Conservation (phyloP, 2,329 filamentous ascomycete genomes). For the Aspergillus piperis region DNA sequence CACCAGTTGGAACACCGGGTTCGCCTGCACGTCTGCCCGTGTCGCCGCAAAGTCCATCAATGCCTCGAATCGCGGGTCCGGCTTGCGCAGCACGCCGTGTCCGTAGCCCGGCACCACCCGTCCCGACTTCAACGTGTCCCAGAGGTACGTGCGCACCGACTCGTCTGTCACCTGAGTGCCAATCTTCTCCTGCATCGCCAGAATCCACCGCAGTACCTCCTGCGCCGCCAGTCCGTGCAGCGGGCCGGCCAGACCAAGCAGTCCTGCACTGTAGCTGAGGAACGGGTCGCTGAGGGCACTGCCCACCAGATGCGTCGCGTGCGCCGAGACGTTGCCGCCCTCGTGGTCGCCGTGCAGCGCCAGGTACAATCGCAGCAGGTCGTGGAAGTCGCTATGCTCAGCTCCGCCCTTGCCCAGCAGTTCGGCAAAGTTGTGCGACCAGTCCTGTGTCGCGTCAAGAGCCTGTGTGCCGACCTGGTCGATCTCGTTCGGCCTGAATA, state of each 20-base stretch:
- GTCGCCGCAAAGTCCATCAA: constrained; percentile 92
- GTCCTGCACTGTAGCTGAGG: constrained; percentile 91
- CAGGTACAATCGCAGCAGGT: constrained; percentile 88
- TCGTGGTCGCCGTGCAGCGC: constrained; percentile 98
- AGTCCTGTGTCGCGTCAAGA: constrained; percentile 84
- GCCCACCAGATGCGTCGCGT: constrained; percentile 91
- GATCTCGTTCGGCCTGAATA: constrained; percentile 84
- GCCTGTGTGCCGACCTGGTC: constrained; percentile 72
- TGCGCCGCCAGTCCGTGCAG: constrained; percentile 92
- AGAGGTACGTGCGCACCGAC: constrained; percentile 86
- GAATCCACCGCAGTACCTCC: constrained; percentile 93
- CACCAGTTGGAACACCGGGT: constrained; percentile 92
- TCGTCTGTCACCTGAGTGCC: constrained; percentile 74
- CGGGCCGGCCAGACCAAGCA: constrained; percentile 93
- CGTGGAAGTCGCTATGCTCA: constrained; percentile 75
- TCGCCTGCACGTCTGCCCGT: constrained; percentile 78
- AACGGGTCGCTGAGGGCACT: constrained; percentile 93
- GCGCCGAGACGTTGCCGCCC: constrained; percentile 95
- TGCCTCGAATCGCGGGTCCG: constrained; percentile 93
- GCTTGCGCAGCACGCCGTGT: constrained; percentile 93
- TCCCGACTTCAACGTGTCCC: constrained; percentile 88
- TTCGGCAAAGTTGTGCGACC: constrained; percentile 97
- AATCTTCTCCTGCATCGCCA: constrained; percentile 91
- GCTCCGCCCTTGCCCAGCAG: constrained; percentile 89
- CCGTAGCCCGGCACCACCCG: constrained; percentile 94